These are phyloP conservation scores for Metschnikowia drakensbergensis DNA, from an alignment of 805 yeast genomes.

Conservation along the genomic window DNA sequence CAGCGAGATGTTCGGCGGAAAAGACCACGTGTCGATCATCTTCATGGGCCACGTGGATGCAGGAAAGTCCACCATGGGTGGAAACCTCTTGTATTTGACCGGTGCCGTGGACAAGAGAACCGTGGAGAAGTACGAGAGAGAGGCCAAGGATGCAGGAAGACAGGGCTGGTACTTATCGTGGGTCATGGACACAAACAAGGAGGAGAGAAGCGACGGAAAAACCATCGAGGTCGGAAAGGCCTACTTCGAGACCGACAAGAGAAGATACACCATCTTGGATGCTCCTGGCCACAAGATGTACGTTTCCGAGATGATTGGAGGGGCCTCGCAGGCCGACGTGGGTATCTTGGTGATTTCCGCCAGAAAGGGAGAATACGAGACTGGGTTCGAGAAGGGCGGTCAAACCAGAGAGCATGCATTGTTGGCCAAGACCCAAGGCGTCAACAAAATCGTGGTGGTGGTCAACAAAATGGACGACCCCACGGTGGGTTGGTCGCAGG, in stretches of 20 bases:
- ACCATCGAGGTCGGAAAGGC: conserved; percentile 99
- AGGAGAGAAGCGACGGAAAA: conserved; percentile 98
- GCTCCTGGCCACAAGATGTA: conserved; percentile 99
- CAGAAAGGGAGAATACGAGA: conserved; percentile 98
- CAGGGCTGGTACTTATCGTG: conserved; percentile 99
- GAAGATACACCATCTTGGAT: conserved; percentile 96
- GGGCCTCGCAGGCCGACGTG: conserved; percentile 99
- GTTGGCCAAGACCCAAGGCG: conserved; percentile 97
- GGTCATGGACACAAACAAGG: conserved; percentile 99
- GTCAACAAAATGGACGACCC: conserved; percentile 99
- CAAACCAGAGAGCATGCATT: conserved; percentile 98
- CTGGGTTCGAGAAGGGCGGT: conserved; percentile 98
- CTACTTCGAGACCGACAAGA: conserved; percentile 93
- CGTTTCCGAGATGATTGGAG: conserved; percentile 99
- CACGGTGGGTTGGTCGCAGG: conserved; percentile 93
- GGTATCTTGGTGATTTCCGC: conserved; percentile 97
- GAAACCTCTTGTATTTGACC: conserved; percentile 86
- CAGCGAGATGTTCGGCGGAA: conserved; percentile 92
- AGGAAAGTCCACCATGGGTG: conserved; percentile 99
- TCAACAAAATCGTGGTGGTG: conserved; percentile 86
- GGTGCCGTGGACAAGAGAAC: conserved; percentile 99
- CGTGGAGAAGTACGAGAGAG: conserved; percentile 95
- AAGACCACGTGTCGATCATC: conserved; percentile 93
- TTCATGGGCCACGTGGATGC: conserved; percentile 99
- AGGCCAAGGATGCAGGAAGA: conserved; percentile 98